A percentile compares a stretch with the other conserved stretches of the same genome.
Conservation (phyloP, 2,329 filamentous ascomycete species). For the Calycina marina region DNA sequence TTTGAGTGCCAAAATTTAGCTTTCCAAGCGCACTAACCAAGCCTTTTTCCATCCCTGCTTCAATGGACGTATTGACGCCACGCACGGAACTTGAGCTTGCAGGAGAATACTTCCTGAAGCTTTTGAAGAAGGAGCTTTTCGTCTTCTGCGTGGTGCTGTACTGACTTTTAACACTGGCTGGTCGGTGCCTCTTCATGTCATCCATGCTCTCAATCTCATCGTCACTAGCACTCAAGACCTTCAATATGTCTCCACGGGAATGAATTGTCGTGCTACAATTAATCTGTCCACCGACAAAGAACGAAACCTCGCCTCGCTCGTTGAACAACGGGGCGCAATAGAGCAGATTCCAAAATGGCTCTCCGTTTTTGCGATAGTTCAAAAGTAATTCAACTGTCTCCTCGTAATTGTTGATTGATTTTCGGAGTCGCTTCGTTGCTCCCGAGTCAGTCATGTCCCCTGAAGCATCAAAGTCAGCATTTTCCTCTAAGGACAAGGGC, state of each 20-base stretch:
- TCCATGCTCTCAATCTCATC: constrained; percentile 21
- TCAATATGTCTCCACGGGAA: constrained; percentile 34
- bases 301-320: constrained; percentile 30
- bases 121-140: constrained; percentile 16
- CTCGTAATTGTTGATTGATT: constrained; percentile 27
- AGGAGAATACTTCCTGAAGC: constrained; percentile 14
- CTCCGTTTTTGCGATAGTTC: constrained; percentile 35
- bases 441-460: constrained; percentile 29
- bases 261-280: constrained; percentile 40
- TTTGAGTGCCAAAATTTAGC: constrained; percentile 24
- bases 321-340: constrained; percentile 38
- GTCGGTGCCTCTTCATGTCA: constrained; percentile 8
- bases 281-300: constrained; percentile 41
- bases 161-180: constrained; percentile 10
- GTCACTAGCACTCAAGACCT: constrained; percentile 28
- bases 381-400: constrained; percentile 35
- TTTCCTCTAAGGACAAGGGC: too few relatives aligned
- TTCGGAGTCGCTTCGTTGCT: constrained; percentile 27
- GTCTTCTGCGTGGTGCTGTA: constrained; percentile 1
- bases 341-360: constrained; percentile 42
- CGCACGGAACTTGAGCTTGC: background rate
- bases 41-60: constrained; percentile 28
- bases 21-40: constrained; percentile 24
- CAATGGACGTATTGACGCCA: too few relatives aligned
- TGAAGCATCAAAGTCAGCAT: too few relatives aligned